These are phyloP conservation scores for Chaetoceros muelleri DNA, from an alignment of 108 stramenopile genomes.

Conservation along the genomic window DNA sequence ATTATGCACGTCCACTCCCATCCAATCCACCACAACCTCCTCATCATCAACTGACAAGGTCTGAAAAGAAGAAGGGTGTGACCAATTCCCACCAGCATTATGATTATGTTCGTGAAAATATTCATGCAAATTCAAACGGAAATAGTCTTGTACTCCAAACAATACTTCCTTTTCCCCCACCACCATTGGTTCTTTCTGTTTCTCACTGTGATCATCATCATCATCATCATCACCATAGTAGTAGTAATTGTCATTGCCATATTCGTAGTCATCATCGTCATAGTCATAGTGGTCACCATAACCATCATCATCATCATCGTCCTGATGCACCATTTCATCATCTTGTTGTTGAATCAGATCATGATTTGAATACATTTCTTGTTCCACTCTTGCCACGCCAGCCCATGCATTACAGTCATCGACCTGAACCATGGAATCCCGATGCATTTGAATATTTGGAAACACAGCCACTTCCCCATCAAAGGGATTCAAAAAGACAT, in stretches of 20 bases:
- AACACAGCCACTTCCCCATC: conserved; percentile 26
- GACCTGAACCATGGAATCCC: not conserved
- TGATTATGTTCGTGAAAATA: conserved; percentile 18
- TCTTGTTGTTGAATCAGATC: not conserved
- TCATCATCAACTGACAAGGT: conserved; percentile 4
- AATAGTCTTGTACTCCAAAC: conserved; percentile 26
- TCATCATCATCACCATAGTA: conserved; percentile 11
- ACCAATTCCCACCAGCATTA: not conserved
- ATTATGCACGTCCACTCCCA: conserved; percentile 39
- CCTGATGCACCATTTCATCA: not conserved
- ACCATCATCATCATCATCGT: not conserved
- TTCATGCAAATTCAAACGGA: conserved; percentile 30
- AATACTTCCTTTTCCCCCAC: conserved; percentile 11
- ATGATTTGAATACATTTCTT: not conserved
- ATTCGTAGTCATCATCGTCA: too few relatives aligned
- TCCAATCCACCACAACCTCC: conserved; percentile 32
- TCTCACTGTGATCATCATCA: conserved; percentile 1
- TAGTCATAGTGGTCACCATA: not conserved
- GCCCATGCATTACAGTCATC: too few relatives aligned
- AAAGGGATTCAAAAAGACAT: conserved; percentile 47
- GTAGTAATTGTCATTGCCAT: conserved; percentile 18
- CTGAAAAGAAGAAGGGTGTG: too few relatives aligned
- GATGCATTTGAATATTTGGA: not conserved
- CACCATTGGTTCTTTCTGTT: not conserved
- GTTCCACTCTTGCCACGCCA: not conserved